These are phyloP conservation scores for Colletotrichum acutatum DNA, from an alignment of 2,329 filamentous ascomycete genomes.

Conservation along the genomic window DNA sequence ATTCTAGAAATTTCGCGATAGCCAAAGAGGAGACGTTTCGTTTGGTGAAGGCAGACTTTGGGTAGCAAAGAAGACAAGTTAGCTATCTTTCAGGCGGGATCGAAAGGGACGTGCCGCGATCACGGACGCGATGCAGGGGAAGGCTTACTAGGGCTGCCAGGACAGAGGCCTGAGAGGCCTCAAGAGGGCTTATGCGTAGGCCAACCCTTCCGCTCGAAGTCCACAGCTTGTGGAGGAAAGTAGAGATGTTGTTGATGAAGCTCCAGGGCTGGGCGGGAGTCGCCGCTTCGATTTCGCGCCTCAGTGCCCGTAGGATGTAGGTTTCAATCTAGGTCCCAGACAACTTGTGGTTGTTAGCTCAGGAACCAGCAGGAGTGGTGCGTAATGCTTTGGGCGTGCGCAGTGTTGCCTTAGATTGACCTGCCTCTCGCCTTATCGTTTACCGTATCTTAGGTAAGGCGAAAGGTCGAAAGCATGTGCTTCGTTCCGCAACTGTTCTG, in stretches of 20 bases:
- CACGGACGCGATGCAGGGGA: not conserved
- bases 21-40: not conserved
- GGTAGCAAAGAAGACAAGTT: not conserved
- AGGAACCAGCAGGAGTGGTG: conserved; percentile 1
- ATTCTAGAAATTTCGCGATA: not conserved
- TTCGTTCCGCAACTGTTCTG: not conserved
- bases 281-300: not conserved
- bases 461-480: not conserved
- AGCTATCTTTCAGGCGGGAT: not conserved
- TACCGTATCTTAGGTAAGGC: not conserved
- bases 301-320: not conserved
- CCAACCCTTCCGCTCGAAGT: not conserved
- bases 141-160: not conserved
- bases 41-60: not conserved
- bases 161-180: not conserved
- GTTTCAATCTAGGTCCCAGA: not conserved
- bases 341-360: not conserved
- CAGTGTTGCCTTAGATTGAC: not conserved
- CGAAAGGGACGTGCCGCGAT: not conserved
- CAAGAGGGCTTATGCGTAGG: not conserved
- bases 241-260: not conserved
- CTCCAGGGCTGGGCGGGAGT: not conserved
- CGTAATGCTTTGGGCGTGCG: not conserved
- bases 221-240: not conserved
- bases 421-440: not conserved